Conservation (phyloP, 805 yeast genomes). For the Candida mattraensis region DNA sequence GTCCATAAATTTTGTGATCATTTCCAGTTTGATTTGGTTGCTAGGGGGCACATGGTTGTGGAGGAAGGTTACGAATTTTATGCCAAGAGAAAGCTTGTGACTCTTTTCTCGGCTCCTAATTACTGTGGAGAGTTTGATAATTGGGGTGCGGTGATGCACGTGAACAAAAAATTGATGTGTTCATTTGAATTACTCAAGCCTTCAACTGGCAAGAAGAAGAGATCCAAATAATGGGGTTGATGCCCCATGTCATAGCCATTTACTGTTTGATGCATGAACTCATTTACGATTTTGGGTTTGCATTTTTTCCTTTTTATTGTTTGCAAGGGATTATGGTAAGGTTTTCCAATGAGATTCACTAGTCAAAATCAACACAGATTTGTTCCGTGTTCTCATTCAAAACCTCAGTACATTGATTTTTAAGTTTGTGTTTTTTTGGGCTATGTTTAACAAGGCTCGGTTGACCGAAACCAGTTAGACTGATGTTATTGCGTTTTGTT, state of each 20-base stretch:
- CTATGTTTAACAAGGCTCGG: no score
- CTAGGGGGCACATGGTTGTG: conserved; percentile 87
- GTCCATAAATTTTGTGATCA: conserved; percentile 66
- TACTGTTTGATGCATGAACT: no score
- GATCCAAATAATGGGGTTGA: no score
- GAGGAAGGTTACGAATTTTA: conserved; percentile 87
- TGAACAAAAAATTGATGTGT: conserved; percentile 64
- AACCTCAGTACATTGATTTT: no score
- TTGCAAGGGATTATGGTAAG: no score
- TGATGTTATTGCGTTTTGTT: no score
- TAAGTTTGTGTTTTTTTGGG: no score
- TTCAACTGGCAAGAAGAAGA: conserved; percentile 12
- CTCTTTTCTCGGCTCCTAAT: conserved; percentile 81
- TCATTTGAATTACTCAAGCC: conserved; percentile 73
- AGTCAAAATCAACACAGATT: not conserved
- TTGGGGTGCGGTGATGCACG: conserved; percentile 80
- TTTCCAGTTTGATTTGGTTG: conserved; percentile 74
- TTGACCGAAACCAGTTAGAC: no score
- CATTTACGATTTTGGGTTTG: no score
- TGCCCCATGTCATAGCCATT: no score
- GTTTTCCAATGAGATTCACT: no score
- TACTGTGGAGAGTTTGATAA: conserved; percentile 81
- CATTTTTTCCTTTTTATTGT: not conserved
- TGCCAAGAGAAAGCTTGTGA: conserved; percentile 69
- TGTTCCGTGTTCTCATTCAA: no score